Evolutionary conservation across 306 rosid species (phyloP), one percentile per base, ranked within the genome.

Genomic region (Cucurbita moschata): DNA sequence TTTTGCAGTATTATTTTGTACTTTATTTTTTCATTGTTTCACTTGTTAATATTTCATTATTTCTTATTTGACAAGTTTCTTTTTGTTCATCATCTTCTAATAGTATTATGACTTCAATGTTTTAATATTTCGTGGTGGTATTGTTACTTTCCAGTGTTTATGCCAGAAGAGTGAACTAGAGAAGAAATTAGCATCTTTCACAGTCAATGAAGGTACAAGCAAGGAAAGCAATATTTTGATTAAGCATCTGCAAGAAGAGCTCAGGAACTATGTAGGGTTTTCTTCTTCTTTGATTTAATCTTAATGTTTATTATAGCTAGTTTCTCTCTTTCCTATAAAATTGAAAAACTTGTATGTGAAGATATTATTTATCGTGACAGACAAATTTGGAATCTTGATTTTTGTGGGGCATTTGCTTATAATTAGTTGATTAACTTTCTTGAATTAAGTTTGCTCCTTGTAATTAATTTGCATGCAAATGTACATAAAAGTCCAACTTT

Each of bases 161-260:
- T 84, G 77, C 54, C 88, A 89, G 85, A 94, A 89, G 88, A 75
- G 76, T 75, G 97, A 90, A 80, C 80, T 76, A 71, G 98, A 90
- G 83, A 90, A 88, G 78, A 89, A 89, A 60, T 75, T 94, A 77
- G 80, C 87, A 70, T 85, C 82, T 77, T 83, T 77, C 64, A 80
- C 89, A 4, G 85, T 83, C 78, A 88, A 85, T 76, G 91, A 90
- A 80, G 87, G 73, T 72, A 43, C 77, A 76, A 75, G 84, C 76
- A 57, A 87, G 1, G 86, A 82, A 50, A 71, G 74, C 79, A 64
- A 80, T 80, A 71, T 69, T 75, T 81, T 94, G 82, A 82, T 90
- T 61, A 94, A 90, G 79, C 87, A 89, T 80, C 81, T 94, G 79
- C 98, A 94, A 39, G 90, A 90, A 76, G 96, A 90, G 82, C 96